These are phyloP conservation scores for Fusarium setosum DNA, from an alignment of 2,329 filamentous ascomycete genomes.

Conservation along the genomic window DNA sequence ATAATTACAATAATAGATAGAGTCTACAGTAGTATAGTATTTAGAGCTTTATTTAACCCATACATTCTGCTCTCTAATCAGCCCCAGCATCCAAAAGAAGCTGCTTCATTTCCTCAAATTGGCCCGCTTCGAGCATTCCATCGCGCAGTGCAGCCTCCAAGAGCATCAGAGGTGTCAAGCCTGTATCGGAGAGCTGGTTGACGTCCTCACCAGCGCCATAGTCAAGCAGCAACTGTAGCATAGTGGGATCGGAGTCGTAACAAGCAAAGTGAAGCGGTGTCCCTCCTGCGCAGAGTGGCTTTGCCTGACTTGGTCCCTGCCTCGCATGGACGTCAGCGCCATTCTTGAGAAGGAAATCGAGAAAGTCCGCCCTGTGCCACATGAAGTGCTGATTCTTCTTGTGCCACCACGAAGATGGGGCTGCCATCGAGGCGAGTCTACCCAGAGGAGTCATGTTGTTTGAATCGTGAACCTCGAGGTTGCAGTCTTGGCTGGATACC, in stretches of 20 bases:
- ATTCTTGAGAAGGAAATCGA: background rate
- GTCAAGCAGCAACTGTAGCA: background rate
- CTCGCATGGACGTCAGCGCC: background rate
- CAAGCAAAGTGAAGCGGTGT: constrained; percentile 7
- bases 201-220: background rate
- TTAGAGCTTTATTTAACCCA: no score
- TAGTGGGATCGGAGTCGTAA: background rate
- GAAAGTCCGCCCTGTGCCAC: background rate
- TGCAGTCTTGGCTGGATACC: background rate
- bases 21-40: no score
- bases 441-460: background rate
- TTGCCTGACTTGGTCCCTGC: background rate
- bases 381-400: background rate
- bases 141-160: background rate
- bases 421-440: background rate
- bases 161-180: constrained; percentile 8
- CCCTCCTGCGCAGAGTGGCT: background rate
- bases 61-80: background rate
- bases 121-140: background rate
- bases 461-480: background rate
- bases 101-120: background rate
- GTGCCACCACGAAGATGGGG: background rate
- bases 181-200: background rate
- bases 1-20: no score
- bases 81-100: background rate